Evolutionary conservation across 1,284 basidiomycete genomes (phyloP), one percentile per base, ranked within the genome.

Genomic region (Cutaneotrichosporon cyanovorans): DNA sequence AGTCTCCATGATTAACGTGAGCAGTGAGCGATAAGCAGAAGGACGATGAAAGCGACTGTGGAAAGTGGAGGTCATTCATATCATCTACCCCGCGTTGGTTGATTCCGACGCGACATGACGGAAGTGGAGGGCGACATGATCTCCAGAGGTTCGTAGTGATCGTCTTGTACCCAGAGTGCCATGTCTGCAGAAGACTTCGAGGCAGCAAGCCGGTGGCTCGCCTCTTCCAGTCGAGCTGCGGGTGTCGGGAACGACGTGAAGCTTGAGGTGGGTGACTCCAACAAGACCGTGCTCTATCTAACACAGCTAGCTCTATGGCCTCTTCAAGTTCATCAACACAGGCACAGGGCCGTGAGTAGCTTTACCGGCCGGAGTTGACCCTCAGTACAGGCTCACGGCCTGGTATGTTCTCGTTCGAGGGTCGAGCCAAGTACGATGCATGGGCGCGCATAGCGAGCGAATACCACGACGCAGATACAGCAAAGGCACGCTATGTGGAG

Each of bases 251-350:
- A 59, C 32, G 63, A 67, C 3, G 44, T 46, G 23, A 67, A 68
- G 48, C 54, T 70, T 1, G 68, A 68, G 56, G 66, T 66, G 43
- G 28, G 25, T n/a, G n/a, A n/a, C n/a, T n/a, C n/a, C n/a, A n/a
- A n/a, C n/a, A n/a, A n/a, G n/a, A n/a, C n/a, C n/a, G n/a, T n/a
- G n/a, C n/a, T n/a, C n/a, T n/a, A n/a, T n/a, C n/a, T n/a, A n/a
- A n/a, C n/a, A n/a, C n/a, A n/a, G n/a, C n/a, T 73, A 91, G 87
- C 73, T 93, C 11, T 93, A 93, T 69, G 85, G 85, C 34, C 73
- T 90, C 47, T 93, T 80, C 81, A 92, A 92, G 68, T 78, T 75
- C 63, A 68, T 86, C 20, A 85, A 80, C 7, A 75, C 59, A 0
- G 44, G 35, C 1, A 30, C 45, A 1, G 57, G 55, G 22, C 66